Evolutionary conservation across 2,329 filamentous ascomycete species (phyloP), one percentile per base, ranked within the genome.

Genomic region (Aspergillus candidus): DNA sequence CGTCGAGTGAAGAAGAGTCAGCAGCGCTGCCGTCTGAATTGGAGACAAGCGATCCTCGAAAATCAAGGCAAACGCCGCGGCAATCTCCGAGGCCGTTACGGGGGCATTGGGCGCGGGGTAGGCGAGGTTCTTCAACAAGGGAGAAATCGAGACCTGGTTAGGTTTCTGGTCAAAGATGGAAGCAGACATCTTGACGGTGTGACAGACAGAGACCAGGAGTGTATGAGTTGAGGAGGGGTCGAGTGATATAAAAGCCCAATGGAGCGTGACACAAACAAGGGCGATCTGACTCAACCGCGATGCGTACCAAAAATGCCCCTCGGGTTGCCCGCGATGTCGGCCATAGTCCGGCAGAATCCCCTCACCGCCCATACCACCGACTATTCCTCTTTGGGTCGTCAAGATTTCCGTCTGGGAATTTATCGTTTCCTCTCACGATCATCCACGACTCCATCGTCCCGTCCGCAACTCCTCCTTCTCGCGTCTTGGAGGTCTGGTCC

Each of bases 1-100:
- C 2, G 89, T 95, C 55, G 94, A 96, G 70, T 96, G 91, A 36
- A 98, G 75, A 43, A 89, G 86, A 60, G 93, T 96, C 41, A 97
- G 75, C 44, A 98, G 75, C 32, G 90, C 86, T 42, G 87, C 86
- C 1, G 86, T 86, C 66, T 97, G 93, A 7, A 90, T 86, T 32
- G 87, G 83, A n/a, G 87, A 91, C 13, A 97, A 75, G 53, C 82
- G 81, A 69, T 96, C 84, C 46, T 89, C 90, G 68, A 97, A 97
- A 62, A 96, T 94, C 60, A 91, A 77, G 4, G 88, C 84, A 56
- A 97, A 84, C 42, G 91, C 90, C n/a, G 84, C 77, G 47, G 91
- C 88, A 63, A 98, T 93, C 64, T 96, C 88, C 40, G 80, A 74
- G 11, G 90, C 82, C 12, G 82, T 80, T 43, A 90, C 83, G 39